phyloP scores from a whole-genome alignment of 2,329 filamentous ascomycete genomes.

The Helotiales sp. region DNA sequence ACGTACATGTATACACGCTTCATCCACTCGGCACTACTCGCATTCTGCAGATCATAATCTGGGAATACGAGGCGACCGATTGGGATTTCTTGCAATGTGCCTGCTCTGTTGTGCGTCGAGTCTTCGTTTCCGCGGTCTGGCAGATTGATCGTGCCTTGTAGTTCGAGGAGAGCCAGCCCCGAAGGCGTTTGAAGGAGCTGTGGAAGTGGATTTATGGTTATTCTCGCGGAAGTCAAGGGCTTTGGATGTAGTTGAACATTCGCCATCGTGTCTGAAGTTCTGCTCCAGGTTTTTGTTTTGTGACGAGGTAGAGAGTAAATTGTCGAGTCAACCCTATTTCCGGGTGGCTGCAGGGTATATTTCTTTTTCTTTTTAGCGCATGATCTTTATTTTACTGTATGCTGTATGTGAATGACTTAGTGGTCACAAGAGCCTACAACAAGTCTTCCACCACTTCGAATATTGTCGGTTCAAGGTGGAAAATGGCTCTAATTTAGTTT shows the following conservation, averaged over 20 bases:
- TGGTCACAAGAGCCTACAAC: too few species aligned
- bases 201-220: slow-evolving; percentile 61
- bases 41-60: slow-evolving; percentile 60
- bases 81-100: slow-evolving; percentile 41
- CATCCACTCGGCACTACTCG: slow-evolving; percentile 74
- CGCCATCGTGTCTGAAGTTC: slow-evolving; percentile 2
- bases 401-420: too few species aligned
- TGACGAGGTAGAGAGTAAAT: not conserved
- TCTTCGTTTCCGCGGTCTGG: slow-evolving; percentile 46
- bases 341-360: too few species aligned
- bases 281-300: not conserved
- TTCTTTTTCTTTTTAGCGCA: too few species aligned
- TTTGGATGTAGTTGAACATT: slow-evolving; percentile 9
- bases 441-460: too few species aligned
- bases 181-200: slow-evolving; percentile 83
- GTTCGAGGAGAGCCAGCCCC: slow-evolving; percentile 85
- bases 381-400: too few species aligned
- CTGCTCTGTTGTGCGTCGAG: slow-evolving; percentile 27
- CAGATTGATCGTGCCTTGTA: slow-evolving; percentile 88
- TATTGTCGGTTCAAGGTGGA: too few species aligned
- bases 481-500: too few species aligned
- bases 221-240: not conserved
- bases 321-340: not conserved
- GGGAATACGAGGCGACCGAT: slow-evolving; percentile 80
- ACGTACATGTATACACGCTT: slow-evolving; percentile 86